Percentiles rank a stretch among this genome's conserved stretches.
Evolutionary conservation across 768 basidiomycete species (phyloP).

Genomic region (Tricholoma sp.): DNA sequence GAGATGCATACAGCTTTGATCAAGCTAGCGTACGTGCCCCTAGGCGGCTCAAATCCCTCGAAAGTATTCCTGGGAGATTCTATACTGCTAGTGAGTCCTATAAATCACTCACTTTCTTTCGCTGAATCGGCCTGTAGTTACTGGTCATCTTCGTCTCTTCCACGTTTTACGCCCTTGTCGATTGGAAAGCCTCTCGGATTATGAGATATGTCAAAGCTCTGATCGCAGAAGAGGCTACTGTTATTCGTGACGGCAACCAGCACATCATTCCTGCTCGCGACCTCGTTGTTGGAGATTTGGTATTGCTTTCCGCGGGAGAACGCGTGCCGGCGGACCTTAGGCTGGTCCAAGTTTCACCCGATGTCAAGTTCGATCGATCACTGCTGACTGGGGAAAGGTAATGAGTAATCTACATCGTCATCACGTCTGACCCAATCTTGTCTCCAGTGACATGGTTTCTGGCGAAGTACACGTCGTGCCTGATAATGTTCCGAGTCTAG

Average conservation of each 20-base stretch:
- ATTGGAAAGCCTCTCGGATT: not conserved
- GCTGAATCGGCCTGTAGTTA: not conserved
- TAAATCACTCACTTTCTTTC: no score
- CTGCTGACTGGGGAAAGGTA: slow-evolving; percentile 61
- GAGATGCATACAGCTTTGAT: not conserved
- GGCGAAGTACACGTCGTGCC: slow-evolving; percentile 25
- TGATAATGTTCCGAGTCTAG: slow-evolving; percentile 29
- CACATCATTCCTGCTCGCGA: no score
- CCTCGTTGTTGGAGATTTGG: slow-evolving; percentile 67
- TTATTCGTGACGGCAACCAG: not conserved
- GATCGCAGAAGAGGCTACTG: not conserved
- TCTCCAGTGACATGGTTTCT: slow-evolving; percentile 2
- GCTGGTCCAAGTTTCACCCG: slow-evolving; percentile 50
- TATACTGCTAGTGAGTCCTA: not conserved
- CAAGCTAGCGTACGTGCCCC: not conserved
- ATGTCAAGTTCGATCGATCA: slow-evolving; percentile 57
- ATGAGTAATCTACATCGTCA: not conserved
- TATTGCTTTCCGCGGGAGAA: slow-evolving; percentile 58
- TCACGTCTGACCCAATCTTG: not conserved
- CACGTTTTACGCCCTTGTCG: not conserved
- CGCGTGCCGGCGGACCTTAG: slow-evolving; percentile 69
- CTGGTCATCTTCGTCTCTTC: not conserved
- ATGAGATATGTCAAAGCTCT: not conserved
- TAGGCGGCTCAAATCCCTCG: not conserved
- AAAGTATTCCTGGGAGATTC: not conserved